Percentiles rank a stretch among this genome's conserved stretches.
Evolutionary conservation across 1,284 basidiomycete genomes (phyloP).

Genomic region (Tylopilus orsonianus): DNA sequence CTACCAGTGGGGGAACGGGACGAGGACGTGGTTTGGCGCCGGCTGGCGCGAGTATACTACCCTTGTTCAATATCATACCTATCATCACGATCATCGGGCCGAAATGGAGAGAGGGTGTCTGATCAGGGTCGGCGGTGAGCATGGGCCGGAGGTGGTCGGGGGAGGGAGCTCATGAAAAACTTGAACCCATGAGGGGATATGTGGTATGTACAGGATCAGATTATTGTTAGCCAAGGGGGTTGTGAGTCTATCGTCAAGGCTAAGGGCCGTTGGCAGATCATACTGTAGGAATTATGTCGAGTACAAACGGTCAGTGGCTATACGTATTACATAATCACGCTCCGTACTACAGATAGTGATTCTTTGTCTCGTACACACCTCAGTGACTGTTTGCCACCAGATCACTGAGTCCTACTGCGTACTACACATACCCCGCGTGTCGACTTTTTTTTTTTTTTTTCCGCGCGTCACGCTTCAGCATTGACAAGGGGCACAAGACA

Average conservation of each 20-base stretch:
- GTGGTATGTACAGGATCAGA: conserved; percentile 68
- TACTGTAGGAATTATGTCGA: no score
- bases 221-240: conserved; percentile 70
- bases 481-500: conserved; percentile 29
- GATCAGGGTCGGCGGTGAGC: conserved; percentile 63
- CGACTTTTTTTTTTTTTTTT: not conserved
- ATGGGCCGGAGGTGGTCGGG: conserved; percentile 49
- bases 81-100: conserved; percentile 72
- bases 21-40: conserved; percentile 47
- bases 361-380: no score
- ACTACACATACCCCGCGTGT: conserved; percentile 62
- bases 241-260: conserved; percentile 53
- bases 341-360: no score
- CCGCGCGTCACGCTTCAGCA: not conserved
- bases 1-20: conserved; percentile 52
- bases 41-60: no score
- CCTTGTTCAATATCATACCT: no score
- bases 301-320: no score
- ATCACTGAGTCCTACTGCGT: no score
- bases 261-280: conserved; percentile 61
- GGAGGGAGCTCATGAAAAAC: conserved; percentile 49
- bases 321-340: no score
- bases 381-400: no score
- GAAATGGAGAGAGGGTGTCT: conserved; percentile 63
- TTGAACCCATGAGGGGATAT: conserved; percentile 59